These are phyloP conservation scores for Tremellales sp. DNA, from an alignment of 1,284 basidiomycete species.

Conservation along the genomic window DNA sequence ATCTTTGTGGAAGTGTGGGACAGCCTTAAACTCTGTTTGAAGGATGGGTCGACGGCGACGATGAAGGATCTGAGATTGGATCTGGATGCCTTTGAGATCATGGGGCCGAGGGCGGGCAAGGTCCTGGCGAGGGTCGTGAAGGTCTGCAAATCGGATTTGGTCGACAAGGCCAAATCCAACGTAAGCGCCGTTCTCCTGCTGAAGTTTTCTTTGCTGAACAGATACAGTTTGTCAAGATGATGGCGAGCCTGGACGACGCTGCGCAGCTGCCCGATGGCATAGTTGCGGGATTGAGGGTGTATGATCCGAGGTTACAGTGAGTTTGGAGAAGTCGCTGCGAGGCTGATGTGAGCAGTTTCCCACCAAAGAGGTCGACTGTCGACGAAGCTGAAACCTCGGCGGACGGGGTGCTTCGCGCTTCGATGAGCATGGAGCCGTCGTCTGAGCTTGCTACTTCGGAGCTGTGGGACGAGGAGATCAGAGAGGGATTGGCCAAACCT, in stretches of 20 bases:
- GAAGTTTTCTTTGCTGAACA: neutral
- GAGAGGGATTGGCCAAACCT: slow-evolving; percentile 59
- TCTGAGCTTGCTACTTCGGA: slow-evolving; percentile 58
- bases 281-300: slow-evolving; percentile 68
- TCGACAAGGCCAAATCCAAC: slow-evolving; percentile 52
- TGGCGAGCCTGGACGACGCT: slow-evolving; percentile 61
- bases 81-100: slow-evolving; percentile 77
- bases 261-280: slow-evolving; percentile 66
- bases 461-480: slow-evolving; percentile 64
- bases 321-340: slow-evolving; percentile 5
- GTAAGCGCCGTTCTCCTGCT: neutral
- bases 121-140: slow-evolving; percentile 69
- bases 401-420: slow-evolving; percentile 5
- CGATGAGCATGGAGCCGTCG: slow-evolving; percentile 53
- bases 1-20: slow-evolving; percentile 59
- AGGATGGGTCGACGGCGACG: too few species aligned
- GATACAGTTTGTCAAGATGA: slow-evolving; percentile 65
- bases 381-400: neutral
- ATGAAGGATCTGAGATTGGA: slow-evolving; percentile 61
- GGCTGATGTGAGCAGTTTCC: slow-evolving; percentile 19
- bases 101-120: slow-evolving; percentile 75
- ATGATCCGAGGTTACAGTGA: slow-evolving; percentile 60
- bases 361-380: slow-evolving; percentile 16
- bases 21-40: slow-evolving; percentile 56
- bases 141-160: slow-evolving; percentile 55